phyloP scores from a whole-genome alignment of 2,329 filamentous ascomycete species.

The Paraconiothyrium brasiliense region DNA sequence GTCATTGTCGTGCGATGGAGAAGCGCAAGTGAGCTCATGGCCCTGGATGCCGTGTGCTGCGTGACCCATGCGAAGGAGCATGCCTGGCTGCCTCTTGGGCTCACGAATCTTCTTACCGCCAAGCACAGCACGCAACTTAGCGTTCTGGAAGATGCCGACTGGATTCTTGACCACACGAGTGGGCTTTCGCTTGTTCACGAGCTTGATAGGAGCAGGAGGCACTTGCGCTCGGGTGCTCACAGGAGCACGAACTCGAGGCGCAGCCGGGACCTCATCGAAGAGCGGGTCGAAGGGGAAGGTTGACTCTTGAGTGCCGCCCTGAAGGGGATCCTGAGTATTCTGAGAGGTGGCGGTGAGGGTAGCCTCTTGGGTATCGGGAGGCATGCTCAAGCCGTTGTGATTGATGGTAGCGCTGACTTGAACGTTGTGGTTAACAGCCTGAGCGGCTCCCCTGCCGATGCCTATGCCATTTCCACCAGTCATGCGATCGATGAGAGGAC shows the following conservation, averaged over 20 bases:
- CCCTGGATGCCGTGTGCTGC: background rate
- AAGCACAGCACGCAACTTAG: slow-evolving; percentile 29
- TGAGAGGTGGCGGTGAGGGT: background rate
- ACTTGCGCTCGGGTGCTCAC: background rate
- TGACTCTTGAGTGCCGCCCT: background rate
- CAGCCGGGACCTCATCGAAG: background rate
- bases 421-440: background rate
- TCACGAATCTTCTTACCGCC: slow-evolving; percentile 22
- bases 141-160: slow-evolving; percentile 31
- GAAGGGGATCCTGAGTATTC: background rate
- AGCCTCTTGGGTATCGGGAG: background rate
- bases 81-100: slow-evolving; percentile 22
- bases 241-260: background rate
- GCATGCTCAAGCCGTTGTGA: background rate
- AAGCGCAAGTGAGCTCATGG: background rate
- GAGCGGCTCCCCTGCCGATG: background rate
- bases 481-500: background rate
- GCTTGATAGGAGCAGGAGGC: background rate
- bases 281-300: background rate
- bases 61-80: slow-evolving; percentile 23
- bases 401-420: background rate
- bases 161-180: slow-evolving; percentile 21
- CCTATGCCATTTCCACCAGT: background rate
- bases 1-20: background rate
- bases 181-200: slow-evolving; percentile 1